Conservation (phyloP, 352 stramenopile species). For the Phytophthora pluvialis region DNA sequence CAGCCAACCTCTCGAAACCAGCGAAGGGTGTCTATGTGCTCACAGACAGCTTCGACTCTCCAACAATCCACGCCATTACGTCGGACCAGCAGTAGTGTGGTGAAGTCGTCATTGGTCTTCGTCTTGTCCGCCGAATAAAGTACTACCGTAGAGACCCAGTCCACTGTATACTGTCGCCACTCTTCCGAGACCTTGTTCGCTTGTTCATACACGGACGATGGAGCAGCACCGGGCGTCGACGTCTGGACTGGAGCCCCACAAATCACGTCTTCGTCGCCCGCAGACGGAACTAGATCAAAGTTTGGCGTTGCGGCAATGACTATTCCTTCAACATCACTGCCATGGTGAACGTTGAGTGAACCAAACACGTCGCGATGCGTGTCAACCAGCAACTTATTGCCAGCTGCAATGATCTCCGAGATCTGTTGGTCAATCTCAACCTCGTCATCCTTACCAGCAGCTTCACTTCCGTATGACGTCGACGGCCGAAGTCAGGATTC, state of each 20-base stretch:
- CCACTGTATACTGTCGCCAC: background rate
- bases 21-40: constrained; percentile 1
- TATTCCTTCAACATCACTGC: too few species aligned
- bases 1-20: constrained; percentile 2
- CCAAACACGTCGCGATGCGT: background rate
- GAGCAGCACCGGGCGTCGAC: background rate
- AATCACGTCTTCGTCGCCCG: background rate
- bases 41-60: background rate
- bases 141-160: background rate
- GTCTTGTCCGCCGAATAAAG: background rate
- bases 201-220: background rate
- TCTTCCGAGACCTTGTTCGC: background rate
- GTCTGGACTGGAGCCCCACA: background rate
- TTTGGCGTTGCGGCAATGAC: background rate
- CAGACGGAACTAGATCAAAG: background rate
- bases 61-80: background rate
- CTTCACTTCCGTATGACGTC: background rate
- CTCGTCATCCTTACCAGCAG: background rate
- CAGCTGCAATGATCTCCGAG: background rate
- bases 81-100: background rate
- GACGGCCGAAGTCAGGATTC: background rate
- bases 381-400: background rate
- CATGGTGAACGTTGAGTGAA: too few species aligned
- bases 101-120: background rate
- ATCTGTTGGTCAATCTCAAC: background rate